These are phyloP conservation scores for Acer saccharum DNA, from an alignment of 345 rosid genomes.

Conservation along the genomic window DNA sequence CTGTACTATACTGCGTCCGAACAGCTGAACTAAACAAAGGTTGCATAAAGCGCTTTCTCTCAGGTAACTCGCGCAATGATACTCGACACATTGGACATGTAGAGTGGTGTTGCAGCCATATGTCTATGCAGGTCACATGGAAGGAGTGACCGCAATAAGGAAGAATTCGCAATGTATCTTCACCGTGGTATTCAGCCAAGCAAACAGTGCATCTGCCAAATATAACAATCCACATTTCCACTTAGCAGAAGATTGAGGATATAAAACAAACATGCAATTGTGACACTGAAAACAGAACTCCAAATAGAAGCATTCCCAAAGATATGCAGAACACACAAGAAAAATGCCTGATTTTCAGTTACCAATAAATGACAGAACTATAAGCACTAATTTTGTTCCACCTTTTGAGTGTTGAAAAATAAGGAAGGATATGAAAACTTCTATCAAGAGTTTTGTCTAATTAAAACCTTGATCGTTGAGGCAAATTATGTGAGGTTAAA, in stretches of 20 bases:
- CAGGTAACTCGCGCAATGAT: conserved; percentile 57
- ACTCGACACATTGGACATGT: conserved; percentile 83
- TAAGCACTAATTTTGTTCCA: neutral
- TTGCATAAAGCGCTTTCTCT: conserved; percentile 56
- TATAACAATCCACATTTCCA: neutral
- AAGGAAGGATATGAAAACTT: neutral
- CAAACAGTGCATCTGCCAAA: conserved; percentile 69
- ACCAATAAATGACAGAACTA: neutral
- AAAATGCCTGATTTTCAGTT: neutral
- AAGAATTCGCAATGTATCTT: conserved; percentile 69
- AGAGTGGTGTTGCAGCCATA: conserved; percentile 73
- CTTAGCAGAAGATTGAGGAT: neutral
- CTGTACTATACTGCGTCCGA: conserved; percentile 40
- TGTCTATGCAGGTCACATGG: conserved; percentile 72
- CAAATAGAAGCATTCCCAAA: no score
- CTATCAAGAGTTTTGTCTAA: neutral
- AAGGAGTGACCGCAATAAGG: conserved; percentile 79
- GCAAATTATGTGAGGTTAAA: neutral
- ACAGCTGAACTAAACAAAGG: conserved; percentile 69
- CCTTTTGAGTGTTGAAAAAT: neutral
- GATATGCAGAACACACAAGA: neutral
- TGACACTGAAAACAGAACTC: neutral
- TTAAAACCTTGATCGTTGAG: neutral
- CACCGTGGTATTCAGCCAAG: conserved; percentile 60
- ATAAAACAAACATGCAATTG: neutral